Evolutionary conservation across 2,329 filamentous ascomycete species (phyloP), one percentile per base, ranked within the genome.

Genomic region (Nannizzia gypsea): DNA sequence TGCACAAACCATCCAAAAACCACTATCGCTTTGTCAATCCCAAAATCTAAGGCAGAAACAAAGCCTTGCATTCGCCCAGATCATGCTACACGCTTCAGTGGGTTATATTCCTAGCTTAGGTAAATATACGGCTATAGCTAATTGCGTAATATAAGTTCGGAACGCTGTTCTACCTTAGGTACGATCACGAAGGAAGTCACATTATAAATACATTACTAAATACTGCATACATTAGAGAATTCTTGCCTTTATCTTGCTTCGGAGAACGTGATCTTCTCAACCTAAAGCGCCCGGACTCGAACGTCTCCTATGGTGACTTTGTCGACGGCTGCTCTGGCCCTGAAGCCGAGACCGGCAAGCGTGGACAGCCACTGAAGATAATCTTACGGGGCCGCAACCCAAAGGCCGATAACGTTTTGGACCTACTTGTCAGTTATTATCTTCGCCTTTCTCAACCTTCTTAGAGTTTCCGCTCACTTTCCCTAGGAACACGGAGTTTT

Each of bases 401-500:
- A 56, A 71, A 72, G 42, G 74, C 72, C 1, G 74, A 81, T 63
- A 66, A 63, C 59, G 70, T 81, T 22, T 69, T 81, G 3, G 71
- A 78, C 62, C 74, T 77, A 66, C 70, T 81, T 62, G 79, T 80
- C 67, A 64, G 72, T n/a, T n/a, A n/a, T n/a, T n/a, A 28, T 59
- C 22, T 5, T 28, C 13, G 9, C 1, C n/a, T 38, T 24, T 66
- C 3, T 9, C 9, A 8, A n/a, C n/a, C 9, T 31, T 20, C 13
- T 4, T 38, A 28, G 26, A 52, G 6, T 3, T 24, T 15, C 22
- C 34, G 24, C 34, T 56, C 22, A 31, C n/a, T 22, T 44, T 28
- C 6, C 31, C n/a, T 58, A 81, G 78, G 78, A 81, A 66, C 67
- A 71, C 24, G 78, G 76, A 6, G 75, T 76, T 2, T 80, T 80